These are phyloP conservation scores for Yamadazyma trypodendri DNA, from an alignment of 1,139 yeast species.

Conservation along the genomic window DNA sequence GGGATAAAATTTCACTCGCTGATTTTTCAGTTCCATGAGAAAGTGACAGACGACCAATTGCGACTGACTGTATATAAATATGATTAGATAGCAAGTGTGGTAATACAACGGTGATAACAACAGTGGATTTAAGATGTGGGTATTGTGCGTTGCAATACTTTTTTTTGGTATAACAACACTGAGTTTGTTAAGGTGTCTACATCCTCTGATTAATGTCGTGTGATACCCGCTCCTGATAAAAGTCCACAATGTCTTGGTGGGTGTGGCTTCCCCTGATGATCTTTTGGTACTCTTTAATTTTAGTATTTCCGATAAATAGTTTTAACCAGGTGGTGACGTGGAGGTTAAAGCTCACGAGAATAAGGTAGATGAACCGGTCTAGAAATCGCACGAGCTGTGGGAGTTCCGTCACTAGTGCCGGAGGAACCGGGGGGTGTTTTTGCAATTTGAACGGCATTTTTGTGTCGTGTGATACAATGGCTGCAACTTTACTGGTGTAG, in stretches of 20 bases:
- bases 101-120: background rate
- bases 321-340: slow-evolving; percentile 8
- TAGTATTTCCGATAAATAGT: slow-evolving; percentile 12
- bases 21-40: slow-evolving; percentile 1
- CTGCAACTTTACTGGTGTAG: background rate
- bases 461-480: background rate
- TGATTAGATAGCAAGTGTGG: slow-evolving; percentile 1
- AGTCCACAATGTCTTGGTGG: slow-evolving; percentile 13
- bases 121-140: too few relatives aligned
- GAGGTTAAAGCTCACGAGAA: background rate
- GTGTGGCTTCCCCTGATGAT: slow-evolving; percentile 4
- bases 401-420: too few relatives aligned
- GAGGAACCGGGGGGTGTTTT: too few relatives aligned
- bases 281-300: slow-evolving; percentile 12
- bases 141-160: too few relatives aligned
- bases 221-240: slow-evolving; percentile 1
- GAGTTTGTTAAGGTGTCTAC: too few relatives aligned
- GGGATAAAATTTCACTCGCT: slow-evolving; percentile 11
- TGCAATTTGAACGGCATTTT: too few relatives aligned
- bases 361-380: too few relatives aligned
- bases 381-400: too few relatives aligned
- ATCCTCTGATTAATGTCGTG: background rate
- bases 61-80: background rate
- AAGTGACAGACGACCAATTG: slow-evolving; percentile 2
- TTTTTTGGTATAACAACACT: too few relatives aligned